Conservation (phyloP, 768 basidiomycete genomes). For the Trametes coccinea region DNA sequence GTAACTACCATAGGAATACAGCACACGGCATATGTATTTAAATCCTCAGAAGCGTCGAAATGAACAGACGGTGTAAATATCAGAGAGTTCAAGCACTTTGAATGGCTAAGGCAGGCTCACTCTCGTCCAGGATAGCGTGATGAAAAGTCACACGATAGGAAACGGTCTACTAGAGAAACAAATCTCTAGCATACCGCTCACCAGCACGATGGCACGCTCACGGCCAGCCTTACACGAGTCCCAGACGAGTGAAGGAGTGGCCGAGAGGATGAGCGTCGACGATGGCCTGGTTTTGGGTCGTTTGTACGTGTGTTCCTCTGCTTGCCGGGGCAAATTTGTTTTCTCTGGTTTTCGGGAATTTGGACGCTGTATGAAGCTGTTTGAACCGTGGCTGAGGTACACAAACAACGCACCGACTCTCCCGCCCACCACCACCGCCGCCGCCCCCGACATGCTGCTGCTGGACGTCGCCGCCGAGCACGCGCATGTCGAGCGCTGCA, state of each 20-base stretch:
- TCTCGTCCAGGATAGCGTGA: no score
- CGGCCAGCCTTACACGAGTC: not conserved
- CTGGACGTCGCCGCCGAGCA: conserved; percentile 10
- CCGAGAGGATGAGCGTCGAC: not conserved
- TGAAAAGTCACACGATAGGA: no score
- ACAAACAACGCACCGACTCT: conserved; percentile 40
- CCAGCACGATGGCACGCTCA: no score
- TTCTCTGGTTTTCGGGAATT: conserved; percentile 75
- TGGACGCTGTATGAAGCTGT: conserved; percentile 67
- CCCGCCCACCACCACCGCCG: conserved; percentile 11
- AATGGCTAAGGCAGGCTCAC: no score
- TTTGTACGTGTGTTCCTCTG: conserved; percentile 39
- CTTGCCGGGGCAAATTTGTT: conserved; percentile 53
- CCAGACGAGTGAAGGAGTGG: not conserved
- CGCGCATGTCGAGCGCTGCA: conserved; percentile 1
- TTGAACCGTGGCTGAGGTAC: conserved; percentile 42
- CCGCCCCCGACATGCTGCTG: conserved; percentile 4
- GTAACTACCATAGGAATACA: no score
- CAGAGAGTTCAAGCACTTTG: no score
- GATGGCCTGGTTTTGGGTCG: conserved; percentile 26
- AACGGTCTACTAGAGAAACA: no score
- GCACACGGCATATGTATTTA: no score
- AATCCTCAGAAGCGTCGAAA: no score
- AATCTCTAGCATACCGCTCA: no score
- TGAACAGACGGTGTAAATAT: no score